Evolutionary conservation across 176 grass and related monocot genomes (phyloP).

Genomic region (Saccharum spontaneum): DNA sequence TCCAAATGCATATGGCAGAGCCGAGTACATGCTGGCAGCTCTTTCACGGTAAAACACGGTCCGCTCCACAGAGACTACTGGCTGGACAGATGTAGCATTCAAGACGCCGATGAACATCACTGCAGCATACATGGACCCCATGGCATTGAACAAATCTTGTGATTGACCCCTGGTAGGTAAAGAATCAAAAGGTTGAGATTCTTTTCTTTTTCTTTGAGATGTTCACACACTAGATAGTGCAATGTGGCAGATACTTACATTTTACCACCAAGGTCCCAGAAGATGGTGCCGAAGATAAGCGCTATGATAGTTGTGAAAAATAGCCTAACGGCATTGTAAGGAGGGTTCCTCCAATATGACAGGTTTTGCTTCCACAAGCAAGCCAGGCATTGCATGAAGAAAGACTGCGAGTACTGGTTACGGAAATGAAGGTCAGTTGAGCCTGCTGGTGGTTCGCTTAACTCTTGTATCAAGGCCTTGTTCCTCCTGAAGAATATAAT

Average conservation of each 20-base stretch:
- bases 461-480: constrained; percentile 63
- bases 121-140: constrained; percentile 84
- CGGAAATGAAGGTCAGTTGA: constrained; percentile 77
- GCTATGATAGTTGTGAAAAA: constrained; percentile 62
- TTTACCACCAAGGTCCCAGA: constrained; percentile 87
- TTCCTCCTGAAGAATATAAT: constrained; percentile 57
- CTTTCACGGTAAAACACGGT: constrained; percentile 92
- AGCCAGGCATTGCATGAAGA: constrained; percentile 63
- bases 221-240: background rate
- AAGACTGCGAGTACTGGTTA: constrained; percentile 66
- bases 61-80: constrained; percentile 76
- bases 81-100: constrained; percentile 72
- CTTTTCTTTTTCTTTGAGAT: background rate
- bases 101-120: constrained; percentile 70
- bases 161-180: constrained; percentile 35
- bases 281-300: constrained; percentile 73
- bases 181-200: background rate
- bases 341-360: constrained; percentile 94
- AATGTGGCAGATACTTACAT: constrained; percentile 46
- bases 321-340: constrained; percentile 72
- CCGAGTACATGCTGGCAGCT: constrained; percentile 86
- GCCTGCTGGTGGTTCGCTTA: constrained; percentile 44
- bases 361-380: constrained; percentile 86
- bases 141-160: constrained; percentile 75
- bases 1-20: constrained; percentile 92